phyloP scores from a whole-genome alignment of 192 early-diverging fungal genomes.

The Phycomyces nitens region DNA sequence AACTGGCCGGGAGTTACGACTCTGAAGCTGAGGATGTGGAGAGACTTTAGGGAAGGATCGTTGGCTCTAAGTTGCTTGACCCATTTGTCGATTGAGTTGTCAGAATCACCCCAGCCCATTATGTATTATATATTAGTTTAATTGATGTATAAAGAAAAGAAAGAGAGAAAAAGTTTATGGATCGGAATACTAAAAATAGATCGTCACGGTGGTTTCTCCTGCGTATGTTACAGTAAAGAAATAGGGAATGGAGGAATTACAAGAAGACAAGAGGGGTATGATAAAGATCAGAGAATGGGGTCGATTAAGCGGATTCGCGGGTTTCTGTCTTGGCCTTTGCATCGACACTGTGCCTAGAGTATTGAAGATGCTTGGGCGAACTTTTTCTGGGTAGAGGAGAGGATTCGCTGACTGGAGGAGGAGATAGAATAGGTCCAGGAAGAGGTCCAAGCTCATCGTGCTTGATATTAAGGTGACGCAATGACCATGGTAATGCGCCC shows the following conservation, averaged over 20 bases:
- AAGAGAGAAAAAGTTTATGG: no score
- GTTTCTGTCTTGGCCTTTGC: slow-evolving; percentile 1
- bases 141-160: not conserved
- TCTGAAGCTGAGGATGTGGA: slow-evolving; percentile 56
- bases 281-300: not conserved
- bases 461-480: not conserved
- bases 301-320: not conserved
- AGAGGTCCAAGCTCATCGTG: slow-evolving; percentile 10
- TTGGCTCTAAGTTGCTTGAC: slow-evolving; percentile 43
- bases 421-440: not conserved
- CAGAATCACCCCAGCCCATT: slow-evolving; percentile 50
- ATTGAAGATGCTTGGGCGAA: not conserved
- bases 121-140: not conserved
- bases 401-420: slow-evolving; percentile 14
- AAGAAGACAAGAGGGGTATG: slow-evolving; percentile 8
- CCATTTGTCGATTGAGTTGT: slow-evolving; percentile 47
- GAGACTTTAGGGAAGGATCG: slow-evolving; percentile 41
- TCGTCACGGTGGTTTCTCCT: no score
- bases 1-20: slow-evolving; percentile 40
- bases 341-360: not conserved
- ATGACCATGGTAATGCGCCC: not conserved
- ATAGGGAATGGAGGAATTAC: not conserved
- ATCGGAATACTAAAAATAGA: slow-evolving; percentile 10
- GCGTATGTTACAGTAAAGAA: slow-evolving; percentile 5
- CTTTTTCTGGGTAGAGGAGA: slow-evolving; percentile 11